Evolutionary conservation across 352 stramenopile species (phyloP), one percentile per base, ranked within the genome.

Genomic region (Pythium folliculosum): DNA sequence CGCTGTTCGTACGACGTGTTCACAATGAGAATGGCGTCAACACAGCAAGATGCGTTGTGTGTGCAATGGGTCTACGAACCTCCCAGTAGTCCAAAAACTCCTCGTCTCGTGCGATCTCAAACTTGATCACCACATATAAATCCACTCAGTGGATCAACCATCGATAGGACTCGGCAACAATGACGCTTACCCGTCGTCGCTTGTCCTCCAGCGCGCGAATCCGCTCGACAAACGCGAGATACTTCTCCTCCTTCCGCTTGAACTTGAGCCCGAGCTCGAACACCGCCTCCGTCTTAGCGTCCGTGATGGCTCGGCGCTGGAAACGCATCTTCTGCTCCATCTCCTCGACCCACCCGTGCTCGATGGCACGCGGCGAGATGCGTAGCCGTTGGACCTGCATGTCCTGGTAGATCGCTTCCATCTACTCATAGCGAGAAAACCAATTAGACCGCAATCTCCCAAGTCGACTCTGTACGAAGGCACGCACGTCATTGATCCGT

Each of bases 71-170:
- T 1, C 35, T 2, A 57, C 67, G 10, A 65, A 94, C 86, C 81
- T 90, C 77, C 84, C 86, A 94, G 45, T 86, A 92, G 53, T 91
- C 81, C 17, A 92, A 43, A 62, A 86, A 94, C 43, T 92, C 84
- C 74, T 94, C 86, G n/a, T 88, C 77, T 30, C 81, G 77, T 76
- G 81, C 91, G 17, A 79, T 82, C 66, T 86, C 76, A 69, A 92
- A 82, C 86, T n/a, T n/a, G n/a, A n/a, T n/a, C n/a, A n/a, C n/a
- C n/a, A n/a, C n/a, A n/a, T n/a, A n/a, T n/a, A n/a, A n/a, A n/a
- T n/a, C n/a, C n/a, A n/a, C n/a, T n/a, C n/a, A n/a, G n/a, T n/a
- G n/a, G n/a, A n/a, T n/a, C n/a, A n/a, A n/a, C n/a, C n/a, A n/a
- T n/a, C n/a, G n/a, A n/a, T n/a, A n/a, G n/a, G n/a, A n/a, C n/a